Percentiles rank a stretch among this genome's conserved stretches.
Conservation (phyloP, 1,284 basidiomycete genomes). For the Ganoderma leucocontextum region DNA sequence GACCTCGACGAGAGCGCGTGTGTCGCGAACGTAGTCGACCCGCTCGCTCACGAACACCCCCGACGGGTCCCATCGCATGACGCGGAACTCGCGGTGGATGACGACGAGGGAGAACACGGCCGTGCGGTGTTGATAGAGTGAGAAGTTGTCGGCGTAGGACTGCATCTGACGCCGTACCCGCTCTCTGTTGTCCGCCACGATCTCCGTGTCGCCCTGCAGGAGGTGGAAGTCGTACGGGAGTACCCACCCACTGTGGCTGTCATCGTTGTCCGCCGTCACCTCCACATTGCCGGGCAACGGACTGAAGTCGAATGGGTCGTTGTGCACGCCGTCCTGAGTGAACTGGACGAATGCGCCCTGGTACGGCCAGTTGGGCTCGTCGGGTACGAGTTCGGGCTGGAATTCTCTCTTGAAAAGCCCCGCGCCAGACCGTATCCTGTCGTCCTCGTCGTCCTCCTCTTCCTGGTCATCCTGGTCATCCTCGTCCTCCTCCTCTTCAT, state of each 20-base stretch:
- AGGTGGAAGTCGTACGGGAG: too few relatives aligned
- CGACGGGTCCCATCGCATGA: slow-evolving; percentile 7
- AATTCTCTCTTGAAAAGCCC: background rate
- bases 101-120: slow-evolving; percentile 3
- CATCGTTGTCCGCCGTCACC: too few relatives aligned
- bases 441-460: background rate
- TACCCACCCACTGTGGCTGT: too few relatives aligned
- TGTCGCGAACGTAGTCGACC: slow-evolving; percentile 6
- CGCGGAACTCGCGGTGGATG: background rate
- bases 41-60: slow-evolving; percentile 8
- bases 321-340: background rate
- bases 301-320: slow-evolving; percentile 11
- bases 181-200: background rate
- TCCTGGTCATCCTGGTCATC: too few relatives aligned
- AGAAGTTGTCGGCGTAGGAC: background rate
- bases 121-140: slow-evolving; percentile 1
- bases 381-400: background rate
- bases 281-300: too few relatives aligned
- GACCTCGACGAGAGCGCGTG: slow-evolving; percentile 3
- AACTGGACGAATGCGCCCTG: slow-evolving; percentile 6
- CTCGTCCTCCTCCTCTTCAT: background rate
- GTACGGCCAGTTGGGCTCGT: slow-evolving; percentile 9
- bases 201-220: too few relatives aligned
- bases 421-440: slow-evolving; percentile 6
- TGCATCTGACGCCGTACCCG: background rate